Percentiles rank a stretch among this genome's conserved stretches.
phyloP scores from a whole-genome alignment of 2,329 filamentous ascomycete genomes.

The Drechslerella coelobrocha region DNA sequence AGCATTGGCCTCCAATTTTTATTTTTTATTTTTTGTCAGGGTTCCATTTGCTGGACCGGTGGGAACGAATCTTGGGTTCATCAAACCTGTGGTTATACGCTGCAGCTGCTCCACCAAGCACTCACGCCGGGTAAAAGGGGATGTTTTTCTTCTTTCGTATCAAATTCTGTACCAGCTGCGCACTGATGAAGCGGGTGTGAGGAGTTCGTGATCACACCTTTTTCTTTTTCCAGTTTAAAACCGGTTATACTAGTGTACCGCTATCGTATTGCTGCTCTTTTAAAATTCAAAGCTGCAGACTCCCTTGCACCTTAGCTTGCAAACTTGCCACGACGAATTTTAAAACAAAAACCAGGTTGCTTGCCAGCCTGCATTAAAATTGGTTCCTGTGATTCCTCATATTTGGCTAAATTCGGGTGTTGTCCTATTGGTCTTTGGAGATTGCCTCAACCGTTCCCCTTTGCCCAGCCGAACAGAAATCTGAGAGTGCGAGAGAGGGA shows the following conservation, averaged over 20 bases:
- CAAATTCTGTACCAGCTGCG: slow-evolving; percentile 28
- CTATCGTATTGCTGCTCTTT: slow-evolving; percentile 7
- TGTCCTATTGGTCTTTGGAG: slow-evolving; percentile 28
- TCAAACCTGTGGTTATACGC: slow-evolving; percentile 6
- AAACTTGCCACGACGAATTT: slow-evolving; percentile 30
- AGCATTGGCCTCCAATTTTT: slow-evolving; percentile 7
- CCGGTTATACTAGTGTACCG: slow-evolving; percentile 31
- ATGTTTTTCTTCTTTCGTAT: slow-evolving; percentile 23
- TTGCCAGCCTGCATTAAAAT: background rate
- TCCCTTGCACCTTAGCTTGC: slow-evolving; percentile 36
- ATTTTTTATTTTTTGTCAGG: no score
- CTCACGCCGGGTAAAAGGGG: slow-evolving; percentile 40
- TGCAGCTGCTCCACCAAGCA: background rate
- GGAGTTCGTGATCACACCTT: slow-evolving; percentile 42
- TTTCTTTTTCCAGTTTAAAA: slow-evolving; percentile 47
- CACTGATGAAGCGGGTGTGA: slow-evolving; percentile 13
- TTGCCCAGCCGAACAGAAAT: background rate
- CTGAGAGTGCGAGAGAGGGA: background rate
- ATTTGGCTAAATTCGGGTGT: slow-evolving; percentile 49
- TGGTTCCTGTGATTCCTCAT: slow-evolving; percentile 43
- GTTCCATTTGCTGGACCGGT: no score
- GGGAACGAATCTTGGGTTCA: no score
- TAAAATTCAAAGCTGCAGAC: slow-evolving; percentile 18
- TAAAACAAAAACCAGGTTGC: slow-evolving; percentile 47
- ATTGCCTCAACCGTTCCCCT: slow-evolving; percentile 30